Evolutionary conservation across 495 filamentous ascomycete species (phyloP), one percentile per base, ranked within the genome.

Genomic region (Podospora anserina): DNA sequence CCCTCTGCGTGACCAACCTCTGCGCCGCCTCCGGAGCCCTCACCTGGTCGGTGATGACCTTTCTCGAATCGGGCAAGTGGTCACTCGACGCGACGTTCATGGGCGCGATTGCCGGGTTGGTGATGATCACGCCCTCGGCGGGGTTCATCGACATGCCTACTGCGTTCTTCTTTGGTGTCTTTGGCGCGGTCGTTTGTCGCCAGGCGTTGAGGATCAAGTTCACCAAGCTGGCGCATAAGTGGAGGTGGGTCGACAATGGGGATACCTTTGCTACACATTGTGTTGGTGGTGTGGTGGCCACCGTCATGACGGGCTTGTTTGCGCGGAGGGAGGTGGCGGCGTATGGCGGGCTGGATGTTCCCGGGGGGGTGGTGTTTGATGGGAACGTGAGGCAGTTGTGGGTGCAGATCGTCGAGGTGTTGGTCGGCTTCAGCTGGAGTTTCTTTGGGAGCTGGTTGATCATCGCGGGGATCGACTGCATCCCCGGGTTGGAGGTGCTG

Each of bases 81-180:
- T 96, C 93, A 3, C 94, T 97, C 86, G 94, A 97, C 70, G 92
- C 93, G 53, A 96, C 92, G 88, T 97, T 94, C 79, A 97, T 94
- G 58, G 94, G 94, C 59, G 87, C 89, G 70, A 94, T 94, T 74
- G 89, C 90, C 0, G 91, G 91, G 55, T 85, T 94, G 26, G 94
- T 97, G 26, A 92, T 92, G 70, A 92, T 92, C 19, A 94, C 91
- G 4, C 91, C 91, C 4, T 89, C 91, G 3, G 91, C 91, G 34
- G 91, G 91, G 54, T 92, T 87, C 81, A 90, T 97, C 72, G 87
- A 91, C 28, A 92, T 93, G 26, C 96, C 94, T 87, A 94, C 87
- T 1, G 90, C 89, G 63, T 86, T 97, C 68, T 81, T 93, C 70
- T 86, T 96, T 58, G 94, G 94, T 60, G 81, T 97, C 58, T 87